Evolutionary conservation across 1,284 basidiomycete genomes (phyloP).

Genomic region (Testicularia cyperi): DNA sequence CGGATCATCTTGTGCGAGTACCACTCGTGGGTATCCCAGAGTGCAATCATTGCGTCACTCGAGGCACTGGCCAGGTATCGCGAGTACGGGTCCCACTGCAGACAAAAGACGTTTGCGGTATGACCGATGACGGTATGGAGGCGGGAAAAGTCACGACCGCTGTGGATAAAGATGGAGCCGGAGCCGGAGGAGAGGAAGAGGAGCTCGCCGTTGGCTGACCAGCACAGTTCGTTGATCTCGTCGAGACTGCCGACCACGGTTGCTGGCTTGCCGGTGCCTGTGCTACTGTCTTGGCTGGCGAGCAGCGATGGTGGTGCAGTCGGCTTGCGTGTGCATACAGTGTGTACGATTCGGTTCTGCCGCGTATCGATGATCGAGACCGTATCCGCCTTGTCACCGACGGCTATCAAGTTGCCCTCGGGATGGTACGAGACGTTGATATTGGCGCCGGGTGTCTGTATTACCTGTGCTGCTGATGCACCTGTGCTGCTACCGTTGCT

Average conservation of each 20-base stretch:
- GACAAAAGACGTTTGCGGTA: constrained; percentile 50
- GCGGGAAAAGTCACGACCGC: neutral
- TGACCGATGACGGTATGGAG: constrained; percentile 35
- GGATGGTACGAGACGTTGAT: constrained; percentile 55
- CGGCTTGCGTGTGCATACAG: constrained; percentile 19
- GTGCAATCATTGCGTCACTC: constrained; percentile 37
- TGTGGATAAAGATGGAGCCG: constrained; percentile 29
- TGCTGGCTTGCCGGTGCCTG: neutral
- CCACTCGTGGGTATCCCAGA: constrained; percentile 44
- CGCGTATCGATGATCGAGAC: constrained; percentile 44
- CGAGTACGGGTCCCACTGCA: constrained; percentile 40
- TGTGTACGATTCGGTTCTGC: constrained; percentile 15
- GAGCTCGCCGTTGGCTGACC: constrained; percentile 42
- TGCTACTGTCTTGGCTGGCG: neutral
- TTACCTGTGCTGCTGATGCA: neutral
- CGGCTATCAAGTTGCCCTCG: constrained; percentile 36
- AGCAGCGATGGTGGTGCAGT: neutral
- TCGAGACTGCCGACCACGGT: constrained; percentile 13
- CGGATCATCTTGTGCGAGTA: constrained; percentile 28
- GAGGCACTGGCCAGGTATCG: constrained; percentile 46
- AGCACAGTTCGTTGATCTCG: constrained; percentile 54
- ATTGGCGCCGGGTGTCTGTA: constrained; percentile 39
- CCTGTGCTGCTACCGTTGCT: neutral
- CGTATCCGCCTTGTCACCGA: constrained; percentile 51
- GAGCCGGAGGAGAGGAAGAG: constrained; percentile 47